Evolutionary conservation across 2,329 filamentous ascomycete genomes (phyloP).

Genomic region (Fusarium nurragi): DNA sequence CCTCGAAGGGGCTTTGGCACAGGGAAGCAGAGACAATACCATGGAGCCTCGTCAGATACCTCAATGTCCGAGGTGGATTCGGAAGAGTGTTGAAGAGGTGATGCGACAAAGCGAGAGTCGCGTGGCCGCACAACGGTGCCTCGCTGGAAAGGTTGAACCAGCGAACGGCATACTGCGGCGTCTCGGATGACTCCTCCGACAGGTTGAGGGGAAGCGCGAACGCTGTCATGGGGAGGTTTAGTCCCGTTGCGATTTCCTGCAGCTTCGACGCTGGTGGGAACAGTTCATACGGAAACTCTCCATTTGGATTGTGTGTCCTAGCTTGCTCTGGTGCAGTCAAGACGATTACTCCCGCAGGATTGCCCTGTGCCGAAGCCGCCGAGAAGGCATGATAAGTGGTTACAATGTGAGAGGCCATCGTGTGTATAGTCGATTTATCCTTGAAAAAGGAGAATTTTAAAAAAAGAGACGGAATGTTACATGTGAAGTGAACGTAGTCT

Average conservation of each 20-base stretch:
- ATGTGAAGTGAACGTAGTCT: too few relatives aligned
- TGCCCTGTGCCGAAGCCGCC: not conserved
- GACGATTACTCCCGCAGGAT: conserved; percentile 7
- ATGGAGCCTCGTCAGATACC: conserved; percentile 11
- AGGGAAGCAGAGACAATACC: conserved; percentile 1
- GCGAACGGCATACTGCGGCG: not conserved
- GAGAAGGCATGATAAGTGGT: conserved; percentile 11
- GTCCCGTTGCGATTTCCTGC: not conserved
- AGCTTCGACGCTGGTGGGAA: not conserved
- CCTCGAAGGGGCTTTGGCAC: not conserved
- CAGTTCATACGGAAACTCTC: not conserved
- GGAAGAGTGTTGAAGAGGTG: not conserved
- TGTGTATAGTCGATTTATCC: not conserved
- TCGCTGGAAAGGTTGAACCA: conserved; percentile 16
- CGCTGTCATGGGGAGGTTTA: not conserved
- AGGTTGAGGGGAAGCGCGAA: not conserved
- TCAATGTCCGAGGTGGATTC: not conserved
- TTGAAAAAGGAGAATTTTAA: not conserved
- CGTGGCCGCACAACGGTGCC: conserved; percentile 7
- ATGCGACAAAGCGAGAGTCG: conserved; percentile 4
- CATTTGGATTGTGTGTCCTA: accelerated
- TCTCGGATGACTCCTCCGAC: not conserved
- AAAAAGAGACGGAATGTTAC: too few relatives aligned
- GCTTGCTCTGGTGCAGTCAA: not conserved
- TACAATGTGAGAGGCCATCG: not conserved